Percentiles rank a stretch among this genome's conserved stretches.
Evolutionary conservation across 495 filamentous ascomycete genomes (phyloP).

Genomic region (Lasiosphaeriaceae sp.): DNA sequence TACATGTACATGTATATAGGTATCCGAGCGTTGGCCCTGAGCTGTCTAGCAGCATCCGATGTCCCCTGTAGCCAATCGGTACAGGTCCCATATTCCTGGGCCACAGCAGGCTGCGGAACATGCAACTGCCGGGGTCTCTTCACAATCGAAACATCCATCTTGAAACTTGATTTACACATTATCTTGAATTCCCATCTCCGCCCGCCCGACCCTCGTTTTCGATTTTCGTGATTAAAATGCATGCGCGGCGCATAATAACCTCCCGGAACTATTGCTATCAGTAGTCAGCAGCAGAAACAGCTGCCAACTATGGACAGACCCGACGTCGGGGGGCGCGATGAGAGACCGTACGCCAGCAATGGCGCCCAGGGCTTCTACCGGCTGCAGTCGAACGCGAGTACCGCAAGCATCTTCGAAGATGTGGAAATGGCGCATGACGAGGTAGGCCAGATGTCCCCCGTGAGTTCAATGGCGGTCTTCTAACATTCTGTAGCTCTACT

Average conservation of each 20-base stretch:
- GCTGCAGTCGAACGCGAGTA: conserved; percentile 74
- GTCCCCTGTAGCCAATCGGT: no score
- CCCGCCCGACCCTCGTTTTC: no score
- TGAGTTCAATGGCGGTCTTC: conserved; percentile 3
- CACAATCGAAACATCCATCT: neutral
- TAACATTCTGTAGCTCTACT: conserved; percentile 64
- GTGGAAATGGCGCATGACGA: conserved; percentile 99
- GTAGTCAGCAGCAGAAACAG: neutral
- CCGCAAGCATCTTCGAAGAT: conserved; percentile 79
- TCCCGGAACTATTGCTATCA: neutral
- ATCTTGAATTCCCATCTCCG: no score
- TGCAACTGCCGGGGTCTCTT: neutral
- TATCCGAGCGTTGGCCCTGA: no score
- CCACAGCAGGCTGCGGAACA: neutral
- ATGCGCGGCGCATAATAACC: neutral
- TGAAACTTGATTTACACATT: neutral
- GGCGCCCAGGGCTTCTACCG: conserved; percentile 46
- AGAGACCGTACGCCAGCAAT: conserved; percentile 16
- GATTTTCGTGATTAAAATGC: conserved; percentile 9
- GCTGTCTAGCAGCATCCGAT: no score
- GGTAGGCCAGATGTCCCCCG: conserved; percentile 42
- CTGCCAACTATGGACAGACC: conserved; percentile 1
- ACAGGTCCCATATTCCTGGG: neutral
- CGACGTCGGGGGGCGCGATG: neutral
- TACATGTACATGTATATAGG: no score